Evolutionary conservation across 306 rosid species (phyloP).

Genomic region (Cicer cuneatum): DNA sequence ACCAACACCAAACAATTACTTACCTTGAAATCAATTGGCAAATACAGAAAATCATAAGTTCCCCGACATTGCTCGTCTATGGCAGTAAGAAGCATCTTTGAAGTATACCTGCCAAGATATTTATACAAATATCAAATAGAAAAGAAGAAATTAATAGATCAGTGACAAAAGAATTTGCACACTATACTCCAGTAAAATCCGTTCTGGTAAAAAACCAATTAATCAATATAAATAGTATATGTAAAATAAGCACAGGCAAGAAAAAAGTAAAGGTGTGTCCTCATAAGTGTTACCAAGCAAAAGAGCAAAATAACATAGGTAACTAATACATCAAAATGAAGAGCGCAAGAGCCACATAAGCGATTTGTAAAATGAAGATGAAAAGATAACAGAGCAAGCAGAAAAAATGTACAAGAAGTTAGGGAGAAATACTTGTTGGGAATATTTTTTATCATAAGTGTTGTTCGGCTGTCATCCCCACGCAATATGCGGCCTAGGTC

Average conservation of each 20-base stretch:
- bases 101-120: constrained; percentile 68
- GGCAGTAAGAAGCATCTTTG: constrained; percentile 89
- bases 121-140: constrained; percentile 36
- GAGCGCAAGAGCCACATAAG: constrained; percentile 25
- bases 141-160: constrained; percentile 10
- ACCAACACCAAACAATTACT: constrained; percentile 48
- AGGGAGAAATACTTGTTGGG: constrained; percentile 72
- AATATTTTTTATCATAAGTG: constrained; percentile 86
- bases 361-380: constrained; percentile 38
- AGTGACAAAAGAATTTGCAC: constrained; percentile 16
- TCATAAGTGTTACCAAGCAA: constrained; percentile 16
- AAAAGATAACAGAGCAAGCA: constrained; percentile 34
- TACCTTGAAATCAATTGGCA: constrained; percentile 91
- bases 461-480: constrained; percentile 79
- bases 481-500: constrained; percentile 68
- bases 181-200: constrained; percentile 18
- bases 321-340: constrained; percentile 16
- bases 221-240: constrained; percentile 21
- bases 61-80: constrained; percentile 86
- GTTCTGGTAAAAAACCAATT: constrained; percentile 6
- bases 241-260: constrained; percentile 22
- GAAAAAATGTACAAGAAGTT: constrained; percentile 20
- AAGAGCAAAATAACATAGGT: constrained; percentile 23
- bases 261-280: not conserved
- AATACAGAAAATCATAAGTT: constrained; percentile 84